A percentile compares a stretch with the other conserved stretches of the same genome.
Conservation (phyloP, 225 moss, liverwort and hornwort genomes). For the Lunularia cruciata region DNA sequence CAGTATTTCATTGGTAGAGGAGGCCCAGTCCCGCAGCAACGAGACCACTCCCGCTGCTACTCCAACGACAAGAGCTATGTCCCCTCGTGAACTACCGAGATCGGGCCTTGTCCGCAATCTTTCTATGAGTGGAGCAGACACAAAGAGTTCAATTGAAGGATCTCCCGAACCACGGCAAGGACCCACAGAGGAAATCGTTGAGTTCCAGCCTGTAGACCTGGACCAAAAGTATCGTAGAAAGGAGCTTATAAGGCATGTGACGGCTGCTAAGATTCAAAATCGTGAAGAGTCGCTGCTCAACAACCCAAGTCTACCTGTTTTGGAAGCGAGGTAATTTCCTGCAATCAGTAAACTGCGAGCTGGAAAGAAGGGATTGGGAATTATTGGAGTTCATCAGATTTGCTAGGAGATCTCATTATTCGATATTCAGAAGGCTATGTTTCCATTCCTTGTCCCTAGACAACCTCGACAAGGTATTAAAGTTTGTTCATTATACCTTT, state of each 20-base stretch:
- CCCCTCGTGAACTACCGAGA: background rate
- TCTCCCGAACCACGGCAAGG: background rate
- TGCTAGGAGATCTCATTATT: no score
- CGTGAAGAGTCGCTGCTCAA: constrained; percentile 47
- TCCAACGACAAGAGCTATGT: background rate
- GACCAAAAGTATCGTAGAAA: constrained; percentile 50
- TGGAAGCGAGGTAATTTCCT: constrained; percentile 33
- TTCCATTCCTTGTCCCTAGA: no score
- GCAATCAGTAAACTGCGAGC: background rate
- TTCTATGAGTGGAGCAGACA: background rate
- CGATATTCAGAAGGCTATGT: no score
- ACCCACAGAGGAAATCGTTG: constrained; percentile 32
- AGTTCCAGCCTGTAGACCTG: constrained; percentile 47
- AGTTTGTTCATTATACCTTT: no score
- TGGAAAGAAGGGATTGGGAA: no score
- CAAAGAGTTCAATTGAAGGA: background rate
- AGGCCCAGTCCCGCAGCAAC: background rate
- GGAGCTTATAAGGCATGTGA: constrained; percentile 48
- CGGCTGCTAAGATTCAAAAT: constrained; percentile 53
- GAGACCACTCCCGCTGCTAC: background rate
- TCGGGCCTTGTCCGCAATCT: background rate
- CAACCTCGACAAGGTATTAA: no score
- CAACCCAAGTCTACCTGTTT: constrained; percentile 37
- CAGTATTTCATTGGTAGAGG: background rate
- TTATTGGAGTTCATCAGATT: no score